Percentiles rank a stretch among this genome's conserved stretches.
Conservation (phyloP, 2,329 filamentous ascomycete species). For the Hymenoscyphus infarciens region DNA sequence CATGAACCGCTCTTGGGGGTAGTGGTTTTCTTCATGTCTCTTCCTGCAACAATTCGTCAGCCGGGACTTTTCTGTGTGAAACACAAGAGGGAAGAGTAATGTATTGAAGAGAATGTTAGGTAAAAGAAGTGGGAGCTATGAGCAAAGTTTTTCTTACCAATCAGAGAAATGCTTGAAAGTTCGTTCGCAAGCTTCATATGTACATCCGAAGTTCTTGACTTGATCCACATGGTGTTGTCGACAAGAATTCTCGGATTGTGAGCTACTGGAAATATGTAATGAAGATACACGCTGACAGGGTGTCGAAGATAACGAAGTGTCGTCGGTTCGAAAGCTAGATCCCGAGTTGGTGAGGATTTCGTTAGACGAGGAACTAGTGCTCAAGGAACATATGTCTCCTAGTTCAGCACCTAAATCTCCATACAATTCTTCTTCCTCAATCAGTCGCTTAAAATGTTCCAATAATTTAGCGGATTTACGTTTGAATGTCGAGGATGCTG, state of each 20-base stretch:
- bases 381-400: not conserved
- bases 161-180: conserved; percentile 8
- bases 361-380: not conserved
- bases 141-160: conserved; percentile 9
- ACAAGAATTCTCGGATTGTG: not conserved
- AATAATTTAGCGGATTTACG: not conserved
- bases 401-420: not conserved
- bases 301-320: conserved; percentile 18
- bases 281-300: not conserved
- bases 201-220: not conserved
- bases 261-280: not conserved
- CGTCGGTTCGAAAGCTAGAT: conserved; percentile 10
- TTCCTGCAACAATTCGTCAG: conserved; percentile 15
- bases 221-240: not conserved
- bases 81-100: not conserved
- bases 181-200: not conserved
- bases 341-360: not conserved
- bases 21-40: conserved; percentile 23
- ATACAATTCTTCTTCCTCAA: not conserved
- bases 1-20: conserved; percentile 19
- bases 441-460: conserved; percentile 1
- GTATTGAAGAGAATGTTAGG: not conserved
- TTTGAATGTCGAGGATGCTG: not conserved
- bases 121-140: conserved; percentile 6
- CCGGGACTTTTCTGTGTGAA: not conserved